Evolutionary conservation across 2,329 filamentous ascomycete genomes (phyloP), one percentile per base, ranked within the genome.

Genomic region (Thelonectria blattea): DNA sequence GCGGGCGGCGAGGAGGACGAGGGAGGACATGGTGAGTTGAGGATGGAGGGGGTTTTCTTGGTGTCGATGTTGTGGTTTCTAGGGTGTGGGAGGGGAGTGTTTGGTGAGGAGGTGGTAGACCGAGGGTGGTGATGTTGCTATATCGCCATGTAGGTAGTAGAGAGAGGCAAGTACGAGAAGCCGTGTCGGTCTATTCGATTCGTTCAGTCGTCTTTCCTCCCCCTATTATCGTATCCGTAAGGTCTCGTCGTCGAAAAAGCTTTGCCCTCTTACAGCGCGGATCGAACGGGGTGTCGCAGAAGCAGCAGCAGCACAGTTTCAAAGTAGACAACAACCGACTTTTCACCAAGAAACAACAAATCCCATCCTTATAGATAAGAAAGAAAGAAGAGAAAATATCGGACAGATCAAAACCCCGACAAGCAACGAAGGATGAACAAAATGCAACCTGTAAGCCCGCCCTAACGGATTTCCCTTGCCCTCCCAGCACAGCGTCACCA

Each of bases 1-100:
- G 24, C 64, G 61, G 34, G 62, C 64, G 49, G 60, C 12, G 11
- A 68, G 58, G 11, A 68, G 58, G 34, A 62, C 50, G 20, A 52
- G 45, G 10, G 7, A 14, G 60, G 22, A 42, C 24, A 48, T 37
- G 34, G 12, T 34, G 32, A 9, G 22, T 24, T 12, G 34, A 37
- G 12, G 34, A 37, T 37, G 4, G 34, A 9, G 27, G 27, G 8
- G 27, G 22, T 24, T 7, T 3, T 30, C 2, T 30, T 30, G 27
- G 27, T 30, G 5, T 30, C 27, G 27, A 7, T 6, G 27, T 4
- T 10, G 27, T 30, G 27, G 27, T n/a, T n/a, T n/a, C n/a, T n/a
- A 30, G 27, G 27, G 27, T 4, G 3, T 24, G 22, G 22, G 22
- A 24, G 22, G 27, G 27, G 27, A 37, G 34, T 37, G 34, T 37